phyloP scores from a whole-genome alignment of 768 basidiomycete genomes.

The Phaeotremella fagi region DNA sequence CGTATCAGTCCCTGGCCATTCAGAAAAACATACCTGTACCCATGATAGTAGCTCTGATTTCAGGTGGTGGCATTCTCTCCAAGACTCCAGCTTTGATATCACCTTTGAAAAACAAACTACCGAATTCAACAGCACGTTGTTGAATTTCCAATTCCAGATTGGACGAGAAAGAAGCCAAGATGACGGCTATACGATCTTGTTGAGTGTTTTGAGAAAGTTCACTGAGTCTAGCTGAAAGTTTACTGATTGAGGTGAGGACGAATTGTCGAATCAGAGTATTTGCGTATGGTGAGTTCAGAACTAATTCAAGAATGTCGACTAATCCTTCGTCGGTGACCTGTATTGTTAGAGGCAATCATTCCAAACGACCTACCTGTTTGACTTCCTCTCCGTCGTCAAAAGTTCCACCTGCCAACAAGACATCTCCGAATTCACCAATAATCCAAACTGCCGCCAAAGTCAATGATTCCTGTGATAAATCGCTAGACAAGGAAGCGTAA shows the following conservation, averaged over 20 bases:
- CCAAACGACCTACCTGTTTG: constrained; percentile 55
- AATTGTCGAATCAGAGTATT: constrained; percentile 89
- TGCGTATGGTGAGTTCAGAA: constrained; percentile 88
- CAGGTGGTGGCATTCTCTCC: constrained; percentile 98
- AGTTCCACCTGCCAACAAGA: constrained; percentile 77
- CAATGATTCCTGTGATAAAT: constrained; percentile 93
- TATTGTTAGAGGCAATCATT: neutral
- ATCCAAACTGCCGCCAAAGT: constrained; percentile 92
- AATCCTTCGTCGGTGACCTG: constrained; percentile 77
- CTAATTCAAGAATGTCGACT: constrained; percentile 76
- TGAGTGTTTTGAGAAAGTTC: constrained; percentile 38
- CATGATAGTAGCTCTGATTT: constrained; percentile 94
- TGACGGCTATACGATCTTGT: constrained; percentile 70
- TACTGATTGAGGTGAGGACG: constrained; percentile 80
- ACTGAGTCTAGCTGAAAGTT: constrained; percentile 75
- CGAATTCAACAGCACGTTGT: constrained; percentile 93
- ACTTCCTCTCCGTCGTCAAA: constrained; percentile 67
- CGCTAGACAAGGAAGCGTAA: constrained; percentile 76
- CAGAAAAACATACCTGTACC: constrained; percentile 68
- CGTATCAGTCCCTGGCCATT: neutral
- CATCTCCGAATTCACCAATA: constrained; percentile 92
- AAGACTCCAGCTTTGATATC: constrained; percentile 64
- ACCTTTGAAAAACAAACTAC: constrained; percentile 59
- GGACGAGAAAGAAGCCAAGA: constrained; percentile 75
- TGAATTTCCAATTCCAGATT: constrained; percentile 92